phyloP scores from a whole-genome alignment of 768 basidiomycete genomes.

The Trametes coccinea region DNA sequence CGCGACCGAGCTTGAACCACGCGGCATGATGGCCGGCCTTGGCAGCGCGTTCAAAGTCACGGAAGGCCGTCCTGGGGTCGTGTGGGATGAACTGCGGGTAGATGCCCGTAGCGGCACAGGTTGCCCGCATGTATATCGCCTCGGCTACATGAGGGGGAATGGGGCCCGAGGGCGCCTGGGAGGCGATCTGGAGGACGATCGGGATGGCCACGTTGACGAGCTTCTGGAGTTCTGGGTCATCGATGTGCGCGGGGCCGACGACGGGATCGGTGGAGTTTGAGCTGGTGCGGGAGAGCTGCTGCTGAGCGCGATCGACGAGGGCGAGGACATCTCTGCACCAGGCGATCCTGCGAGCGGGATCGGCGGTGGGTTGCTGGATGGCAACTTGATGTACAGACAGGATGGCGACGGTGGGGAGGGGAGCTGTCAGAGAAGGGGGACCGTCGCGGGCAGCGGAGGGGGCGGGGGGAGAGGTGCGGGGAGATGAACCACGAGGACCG shows the following conservation, averaged over 20 bases:
- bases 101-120: constrained; percentile 69
- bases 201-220: constrained; percentile 68
- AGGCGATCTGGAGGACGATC: constrained; percentile 59
- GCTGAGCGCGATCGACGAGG: constrained; percentile 65
- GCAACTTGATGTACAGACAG: constrained; percentile 53
- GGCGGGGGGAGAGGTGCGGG: constrained; percentile 25
- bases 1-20: constrained; percentile 90
- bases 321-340: constrained; percentile 86
- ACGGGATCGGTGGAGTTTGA: constrained; percentile 35
- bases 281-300: constrained; percentile 31
- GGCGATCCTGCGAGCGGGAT: constrained; percentile 61
- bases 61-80: constrained; percentile 80
- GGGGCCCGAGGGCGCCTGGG: constrained; percentile 35
- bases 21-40: constrained; percentile 74
- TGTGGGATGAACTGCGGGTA: constrained; percentile 64
- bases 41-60: constrained; percentile 86
- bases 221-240: constrained; percentile 58
- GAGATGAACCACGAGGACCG: constrained; percentile 23
- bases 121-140: constrained; percentile 74
- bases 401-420: constrained; percentile 64
- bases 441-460: constrained; percentile 25
- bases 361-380: constrained; percentile 55
- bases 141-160: constrained; percentile 56
- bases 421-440: constrained; percentile 59
- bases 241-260: constrained; percentile 49